Percentiles rank a stretch among this genome's conserved stretches.
Conservation (phyloP, 2,329 filamentous ascomycete genomes). For the Scedosporium dehoogii region DNA sequence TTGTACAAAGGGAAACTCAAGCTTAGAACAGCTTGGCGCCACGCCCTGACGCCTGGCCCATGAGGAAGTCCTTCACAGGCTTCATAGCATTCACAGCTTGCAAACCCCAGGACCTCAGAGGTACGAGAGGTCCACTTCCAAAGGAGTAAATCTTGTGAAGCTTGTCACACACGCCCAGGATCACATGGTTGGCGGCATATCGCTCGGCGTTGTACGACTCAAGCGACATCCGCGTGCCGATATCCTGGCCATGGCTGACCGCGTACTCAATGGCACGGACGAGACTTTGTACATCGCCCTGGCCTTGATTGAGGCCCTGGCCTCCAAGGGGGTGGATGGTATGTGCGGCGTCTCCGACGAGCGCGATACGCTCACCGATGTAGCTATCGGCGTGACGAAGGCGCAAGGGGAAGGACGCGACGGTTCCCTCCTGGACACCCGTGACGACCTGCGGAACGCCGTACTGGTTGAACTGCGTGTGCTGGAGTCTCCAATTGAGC, state of each 20-base stretch:
- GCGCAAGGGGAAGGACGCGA: slow-evolving; percentile 85
- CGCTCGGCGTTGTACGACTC: slow-evolving; percentile 74
- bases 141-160: slow-evolving; percentile 87
- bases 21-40: slow-evolving; percentile 33
- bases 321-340: slow-evolving; percentile 91
- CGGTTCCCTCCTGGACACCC: slow-evolving; percentile 64
- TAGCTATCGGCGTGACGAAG: slow-evolving; percentile 93
- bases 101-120: slow-evolving; percentile 67
- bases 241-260: slow-evolving; percentile 74
- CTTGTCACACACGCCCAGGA: slow-evolving; percentile 78
- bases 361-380: slow-evolving; percentile 76
- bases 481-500: slow-evolving; percentile 69
- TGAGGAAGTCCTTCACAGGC: slow-evolving; percentile 74
- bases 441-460: slow-evolving; percentile 56
- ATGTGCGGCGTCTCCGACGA: slow-evolving; percentile 91
- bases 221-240: slow-evolving; percentile 68
- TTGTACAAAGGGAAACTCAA: not conserved
- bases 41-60: slow-evolving; percentile 58
- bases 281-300: slow-evolving; percentile 78
- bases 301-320: slow-evolving; percentile 87
- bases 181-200: slow-evolving; percentile 70
- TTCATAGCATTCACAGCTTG: slow-evolving; percentile 64
- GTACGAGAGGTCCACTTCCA: slow-evolving; percentile 67
- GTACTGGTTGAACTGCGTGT: slow-evolving; percentile 47
- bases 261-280: slow-evolving; percentile 65